Evolutionary conservation across 2,329 filamentous ascomycete species (phyloP), one percentile per base, ranked within the genome.

Genomic region (Cladosporium cucumerinum): DNA sequence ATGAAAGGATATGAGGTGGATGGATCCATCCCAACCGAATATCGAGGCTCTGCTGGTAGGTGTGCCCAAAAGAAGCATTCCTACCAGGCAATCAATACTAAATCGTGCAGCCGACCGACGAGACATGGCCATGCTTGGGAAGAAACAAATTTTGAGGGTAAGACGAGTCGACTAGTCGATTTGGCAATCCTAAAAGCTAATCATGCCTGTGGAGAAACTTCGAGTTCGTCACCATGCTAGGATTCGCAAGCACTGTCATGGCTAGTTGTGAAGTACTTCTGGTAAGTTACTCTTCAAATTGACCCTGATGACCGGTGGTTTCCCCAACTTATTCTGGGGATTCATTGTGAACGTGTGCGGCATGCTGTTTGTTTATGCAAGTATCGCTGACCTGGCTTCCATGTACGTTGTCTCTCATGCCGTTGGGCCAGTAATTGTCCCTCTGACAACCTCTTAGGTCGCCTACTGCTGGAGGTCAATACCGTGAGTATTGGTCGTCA

Each of bases 391-490:
- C 28, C 49, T 65, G 26, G 58, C 64, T 25, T 65, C 64, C 10
- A 65, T 65, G 57, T 61, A 39, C 8, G 63, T 61, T 23, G 3
- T 30, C 6, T 55, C 11, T 55, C 18, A 11, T 5, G 32, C 25
- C 26, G 28, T 12, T 18, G 5, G 11, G 18, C n/a, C 16, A 21
- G n/a, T 3, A n/a, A 55, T 4, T 28, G 5, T 21, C 12, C 26
- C 16, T 23, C 59, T 63, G 36, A 63, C 28, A n/a, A 7, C 23
- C 25, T 57, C 14, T 25, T n/a, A 63, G 61, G 61, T 63, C 61
- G 2, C 61, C 61, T 11, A 63, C 61, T 21, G 61, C 61, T 11
- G 61, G 52, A 76, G 63, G 63, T 21, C 61, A 78, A 66, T 79
- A 78, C 61, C 64, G n/a, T 46, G 39, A 46, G 39, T 23, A 21